phyloP scores from a whole-genome alignment of 306 rosid species.

The Hylodesmum podocarpum region DNA sequence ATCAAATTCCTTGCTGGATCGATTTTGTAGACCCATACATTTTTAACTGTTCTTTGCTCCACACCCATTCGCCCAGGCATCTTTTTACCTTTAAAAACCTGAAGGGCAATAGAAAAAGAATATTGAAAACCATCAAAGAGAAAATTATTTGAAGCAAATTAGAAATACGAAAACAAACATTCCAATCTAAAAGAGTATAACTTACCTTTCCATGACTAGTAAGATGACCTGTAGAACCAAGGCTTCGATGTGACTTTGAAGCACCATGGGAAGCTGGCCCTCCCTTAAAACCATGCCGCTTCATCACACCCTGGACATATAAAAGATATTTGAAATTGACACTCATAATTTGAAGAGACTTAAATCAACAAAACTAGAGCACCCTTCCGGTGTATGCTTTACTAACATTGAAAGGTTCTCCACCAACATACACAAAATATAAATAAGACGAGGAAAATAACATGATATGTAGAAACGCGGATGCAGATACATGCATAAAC shows the following conservation, averaged over 20 bases:
- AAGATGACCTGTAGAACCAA: conserved; percentile 79
- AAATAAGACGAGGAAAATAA: neutral
- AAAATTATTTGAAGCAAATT: conserved; percentile 6
- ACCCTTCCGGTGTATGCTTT: neutral
- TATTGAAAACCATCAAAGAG: neutral
- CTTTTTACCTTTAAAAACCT: conserved; percentile 81
- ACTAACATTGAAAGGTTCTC: neutral
- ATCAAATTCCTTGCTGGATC: conserved; percentile 92
- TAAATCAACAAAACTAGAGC: neutral
- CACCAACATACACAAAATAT: neutral
- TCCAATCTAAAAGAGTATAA: conserved; percentile 4
- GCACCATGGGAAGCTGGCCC: conserved; percentile 79
- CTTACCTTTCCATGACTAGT: conserved; percentile 77
- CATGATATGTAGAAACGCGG: neutral
- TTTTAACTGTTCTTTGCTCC: conserved; percentile 83
- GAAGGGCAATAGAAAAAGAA: conserved; percentile 23
- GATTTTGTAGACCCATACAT: conserved; percentile 92
- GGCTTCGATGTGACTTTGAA: conserved; percentile 58
- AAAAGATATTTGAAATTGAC: conserved; percentile 14
- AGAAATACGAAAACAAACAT: neutral
- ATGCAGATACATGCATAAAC: conserved; percentile 9
- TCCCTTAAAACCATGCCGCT: conserved; percentile 52
- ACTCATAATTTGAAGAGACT: neutral
- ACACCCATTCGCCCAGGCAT: conserved; percentile 99
- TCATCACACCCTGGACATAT: conserved; percentile 75